Percentiles rank a stretch among this genome's conserved stretches.
Conservation (phyloP, 164 flowering plant genomes). For the Nymphaea colorata region DNA sequence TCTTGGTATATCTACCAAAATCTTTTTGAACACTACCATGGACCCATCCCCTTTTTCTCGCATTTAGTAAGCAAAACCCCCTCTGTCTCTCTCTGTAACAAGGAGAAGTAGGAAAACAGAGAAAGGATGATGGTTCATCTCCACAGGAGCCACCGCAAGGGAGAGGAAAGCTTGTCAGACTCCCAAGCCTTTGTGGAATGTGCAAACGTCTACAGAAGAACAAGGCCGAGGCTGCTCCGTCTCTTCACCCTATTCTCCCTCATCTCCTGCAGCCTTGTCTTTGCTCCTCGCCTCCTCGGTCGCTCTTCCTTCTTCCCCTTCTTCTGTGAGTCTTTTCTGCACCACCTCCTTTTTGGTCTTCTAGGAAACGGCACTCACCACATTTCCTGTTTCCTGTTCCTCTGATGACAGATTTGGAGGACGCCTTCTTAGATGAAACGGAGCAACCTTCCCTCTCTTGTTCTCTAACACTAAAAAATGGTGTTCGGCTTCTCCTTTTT, state of each 20-base stretch:
- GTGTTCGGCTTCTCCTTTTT: slow-evolving; percentile 2
- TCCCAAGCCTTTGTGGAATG: slow-evolving; percentile 19
- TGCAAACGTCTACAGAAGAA: slow-evolving; percentile 26
- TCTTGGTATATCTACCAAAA: no score
- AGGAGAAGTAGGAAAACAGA: not conserved
- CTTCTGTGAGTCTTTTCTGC: slow-evolving; percentile 26
- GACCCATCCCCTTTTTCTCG: no score
- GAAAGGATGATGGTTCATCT: slow-evolving; percentile 30
- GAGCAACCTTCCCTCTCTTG: not conserved
- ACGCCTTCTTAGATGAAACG: not conserved
- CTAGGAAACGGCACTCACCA: not conserved
- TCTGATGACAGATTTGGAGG: not conserved
- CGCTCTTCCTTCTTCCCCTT: slow-evolving; percentile 18
- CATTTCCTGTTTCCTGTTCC: not conserved
- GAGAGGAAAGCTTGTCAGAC: slow-evolving; percentile 14
- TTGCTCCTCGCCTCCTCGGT: slow-evolving; percentile 31
- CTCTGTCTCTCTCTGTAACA: not conserved
- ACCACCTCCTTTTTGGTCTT: not conserved
- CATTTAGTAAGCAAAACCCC: no score
- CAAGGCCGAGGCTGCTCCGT: slow-evolving; percentile 42
- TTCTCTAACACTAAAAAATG: not conserved
- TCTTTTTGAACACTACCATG: no score
- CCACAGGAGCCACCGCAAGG: slow-evolving; percentile 27
- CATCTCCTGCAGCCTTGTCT: slow-evolving; percentile 37
- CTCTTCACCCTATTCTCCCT: slow-evolving; percentile 40